A percentile compares a stretch with the other conserved stretches of the same genome.
phyloP scores from a whole-genome alignment of 2,329 filamentous ascomycete genomes.

The Clonostachys sp. region DNA sequence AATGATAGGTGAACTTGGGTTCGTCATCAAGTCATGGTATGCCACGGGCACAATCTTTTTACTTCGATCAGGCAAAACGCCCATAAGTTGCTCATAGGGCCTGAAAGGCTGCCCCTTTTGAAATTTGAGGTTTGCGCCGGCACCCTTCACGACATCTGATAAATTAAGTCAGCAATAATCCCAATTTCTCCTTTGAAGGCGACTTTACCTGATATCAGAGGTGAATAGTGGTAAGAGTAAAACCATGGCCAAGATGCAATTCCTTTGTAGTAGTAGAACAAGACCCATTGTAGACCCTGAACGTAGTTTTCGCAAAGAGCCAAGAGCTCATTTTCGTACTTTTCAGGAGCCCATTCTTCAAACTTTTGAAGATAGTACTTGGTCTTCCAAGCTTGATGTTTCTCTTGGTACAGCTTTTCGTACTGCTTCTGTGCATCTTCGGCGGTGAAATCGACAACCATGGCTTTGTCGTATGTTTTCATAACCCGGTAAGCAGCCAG shows the following conservation, averaged over 20 bases:
- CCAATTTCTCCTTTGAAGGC: neutral
- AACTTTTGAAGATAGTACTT: constrained; percentile 91
- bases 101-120: constrained; percentile 90
- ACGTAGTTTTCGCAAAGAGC: constrained; percentile 94
- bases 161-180: constrained; percentile 38
- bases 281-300: constrained; percentile 94
- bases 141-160: constrained; percentile 78
- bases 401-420: constrained; percentile 81
- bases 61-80: constrained; percentile 92
- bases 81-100: constrained; percentile 96
- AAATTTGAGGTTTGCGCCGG: constrained; percentile 86
- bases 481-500: constrained; percentile 81
- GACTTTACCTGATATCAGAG: constrained; percentile 77
- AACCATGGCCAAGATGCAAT: constrained; percentile 99
- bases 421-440: constrained; percentile 77
- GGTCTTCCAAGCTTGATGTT: constrained; percentile 91
- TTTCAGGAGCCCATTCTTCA: constrained; percentile 74
- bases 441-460: constrained; percentile 72
- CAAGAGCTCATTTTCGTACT: constrained; percentile 69
- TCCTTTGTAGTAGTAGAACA: constrained; percentile 96
- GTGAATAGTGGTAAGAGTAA: constrained; percentile 94
- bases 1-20: constrained; percentile 83
- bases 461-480: constrained; percentile 86
- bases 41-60: constrained; percentile 89
- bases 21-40: constrained; percentile 92